Evolutionary conservation across 495 filamentous ascomycete genomes (phyloP).

Genomic region (Penicillium desertorum): DNA sequence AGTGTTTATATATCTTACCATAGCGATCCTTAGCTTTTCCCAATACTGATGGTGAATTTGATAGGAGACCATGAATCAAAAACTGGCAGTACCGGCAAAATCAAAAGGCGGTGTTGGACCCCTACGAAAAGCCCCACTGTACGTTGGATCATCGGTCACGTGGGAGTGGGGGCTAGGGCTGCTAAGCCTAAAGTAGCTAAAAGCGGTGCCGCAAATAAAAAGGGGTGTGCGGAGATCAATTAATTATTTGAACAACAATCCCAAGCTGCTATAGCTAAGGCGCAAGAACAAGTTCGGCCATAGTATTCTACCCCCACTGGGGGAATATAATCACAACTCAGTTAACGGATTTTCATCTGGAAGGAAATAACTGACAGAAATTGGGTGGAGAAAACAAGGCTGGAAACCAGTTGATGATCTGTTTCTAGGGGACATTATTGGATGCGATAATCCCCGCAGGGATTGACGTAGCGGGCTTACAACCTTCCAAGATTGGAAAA

Average conservation of each 20-base stretch:
- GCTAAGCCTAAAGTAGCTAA: background rate
- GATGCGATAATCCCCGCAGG: background rate
- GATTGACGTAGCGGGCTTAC: background rate
- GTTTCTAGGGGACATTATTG: background rate
- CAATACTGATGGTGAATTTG: background rate
- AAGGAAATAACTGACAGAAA: background rate
- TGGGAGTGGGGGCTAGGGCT: background rate
- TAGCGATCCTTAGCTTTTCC: background rate
- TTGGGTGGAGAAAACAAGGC: background rate
- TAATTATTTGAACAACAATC: background rate
- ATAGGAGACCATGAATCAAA: background rate
- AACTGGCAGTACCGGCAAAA: conserved; percentile 4
- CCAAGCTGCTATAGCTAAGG: background rate
- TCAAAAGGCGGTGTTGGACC: background rate
- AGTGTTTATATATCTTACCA: background rate
- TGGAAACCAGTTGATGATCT: background rate
- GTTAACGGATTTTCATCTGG: background rate
- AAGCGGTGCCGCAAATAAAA: background rate
- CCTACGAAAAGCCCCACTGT: background rate
- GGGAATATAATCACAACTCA: background rate
- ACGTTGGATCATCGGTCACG: background rate
- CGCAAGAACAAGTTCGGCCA: background rate
- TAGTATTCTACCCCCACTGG: background rate
- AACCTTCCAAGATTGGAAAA: background rate
- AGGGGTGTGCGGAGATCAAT: conserved; percentile 1